Evolutionary conservation across 345 rosid species (phyloP), one percentile per base, ranked within the genome.

Genomic region (Schrenkiella parvula): DNA sequence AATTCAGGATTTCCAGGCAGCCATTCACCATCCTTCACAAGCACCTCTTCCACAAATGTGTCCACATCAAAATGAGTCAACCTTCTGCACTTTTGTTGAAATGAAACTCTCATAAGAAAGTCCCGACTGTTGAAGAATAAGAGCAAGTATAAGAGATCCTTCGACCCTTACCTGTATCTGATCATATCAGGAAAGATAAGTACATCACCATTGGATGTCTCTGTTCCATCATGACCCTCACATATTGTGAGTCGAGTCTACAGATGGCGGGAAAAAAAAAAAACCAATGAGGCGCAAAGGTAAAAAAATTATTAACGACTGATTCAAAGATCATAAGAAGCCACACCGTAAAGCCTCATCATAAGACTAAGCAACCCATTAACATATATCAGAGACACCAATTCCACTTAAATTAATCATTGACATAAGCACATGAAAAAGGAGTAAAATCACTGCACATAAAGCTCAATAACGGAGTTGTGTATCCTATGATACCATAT

Each of bases 21-120:
- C 97, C 97, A 91, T 82, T 88, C 96, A 46, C 91, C 86, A 75
- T 91, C 86, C 79, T 95, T 91, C 64, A 91, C 98, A 42, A 95
- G 99, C 44, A 95, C 97, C 83, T 91, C 98, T 73, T 95, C 99
- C 8, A 91, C 96, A 80, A 95, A 95, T 22, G 96, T 95, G 66
- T 95, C 99, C 8, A 95, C 99, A 68, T 95, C 99, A 76, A 95
- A 95, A 84, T 95, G 99, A 15, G 99, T 95, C 82, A 95, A 83
- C 82, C 97, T 89, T 91, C 99, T 93, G 89, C 89, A 89, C 3
- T 67, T 77, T 46, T n/a, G 13, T 70, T 11, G 1, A 22, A 14
- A 58, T 18, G 39, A 47, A 38, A 61, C 72, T 50, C 19, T 71
- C 66, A 71, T 58, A 44, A 61, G 54, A 43, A 74, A 57, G 73